Percentiles rank a stretch among this genome's conserved stretches.
These are phyloP conservation scores for Linaria vulgaris DNA, from an alignment of 257 asterid genomes.

Conservation along the genomic window DNA sequence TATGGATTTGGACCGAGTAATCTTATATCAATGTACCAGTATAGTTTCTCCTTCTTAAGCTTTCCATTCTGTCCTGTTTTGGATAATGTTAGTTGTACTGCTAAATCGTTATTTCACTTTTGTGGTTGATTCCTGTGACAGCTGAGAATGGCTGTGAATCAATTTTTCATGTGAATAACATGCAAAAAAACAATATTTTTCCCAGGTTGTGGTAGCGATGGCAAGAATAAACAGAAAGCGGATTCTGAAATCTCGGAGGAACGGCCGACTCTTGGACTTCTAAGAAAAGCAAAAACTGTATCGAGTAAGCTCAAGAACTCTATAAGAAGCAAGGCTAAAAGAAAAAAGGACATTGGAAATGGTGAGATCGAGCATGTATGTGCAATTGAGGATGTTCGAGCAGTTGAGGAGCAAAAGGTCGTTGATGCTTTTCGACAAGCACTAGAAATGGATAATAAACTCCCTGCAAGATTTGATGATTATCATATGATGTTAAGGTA, in stretches of 20 bases:
- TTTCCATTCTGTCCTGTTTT: conserved; percentile 19
- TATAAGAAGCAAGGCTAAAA: conserved; percentile 34
- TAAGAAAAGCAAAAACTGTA: conserved; percentile 40
- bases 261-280: conserved; percentile 35
- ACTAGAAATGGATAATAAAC: conserved; percentile 50
- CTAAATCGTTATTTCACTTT: neutral
- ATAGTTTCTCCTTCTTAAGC: too few relatives aligned
- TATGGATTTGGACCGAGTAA: neutral
- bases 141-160: neutral
- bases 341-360: conserved; percentile 34
- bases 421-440: conserved; percentile 58
- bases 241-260: conserved; percentile 38
- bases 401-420: conserved; percentile 39
- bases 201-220: conserved; percentile 44
- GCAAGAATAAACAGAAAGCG: conserved; percentile 34
- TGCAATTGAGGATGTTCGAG: neutral
- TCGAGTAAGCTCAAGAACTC: conserved; percentile 38
- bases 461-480: conserved; percentile 64
- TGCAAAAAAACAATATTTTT: conserved; percentile 13
- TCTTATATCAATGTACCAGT: neutral
- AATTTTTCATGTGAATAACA: conserved; percentile 1
- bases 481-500: conserved; percentile 66
- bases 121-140: neutral
- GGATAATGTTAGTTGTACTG: neutral
- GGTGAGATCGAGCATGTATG: conserved; percentile 36